Conservation (phyloP, 192 early-diverging fungal genomes). For the Entophlyctis helioformis region DNA sequence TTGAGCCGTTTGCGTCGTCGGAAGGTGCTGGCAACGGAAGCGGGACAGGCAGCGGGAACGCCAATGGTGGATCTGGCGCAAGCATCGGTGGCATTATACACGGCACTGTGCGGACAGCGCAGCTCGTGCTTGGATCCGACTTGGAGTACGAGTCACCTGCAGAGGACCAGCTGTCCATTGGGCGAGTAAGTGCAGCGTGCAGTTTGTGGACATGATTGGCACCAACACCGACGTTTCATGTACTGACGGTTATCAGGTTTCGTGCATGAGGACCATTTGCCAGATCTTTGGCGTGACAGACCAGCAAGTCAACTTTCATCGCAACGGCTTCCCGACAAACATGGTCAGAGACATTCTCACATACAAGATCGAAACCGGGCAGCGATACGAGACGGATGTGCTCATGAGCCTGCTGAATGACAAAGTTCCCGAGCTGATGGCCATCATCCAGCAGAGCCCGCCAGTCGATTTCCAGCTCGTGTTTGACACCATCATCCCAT, state of each 20-base stretch:
- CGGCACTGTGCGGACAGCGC: too few species aligned
- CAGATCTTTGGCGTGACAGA: constrained; percentile 12
- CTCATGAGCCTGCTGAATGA: background rate
- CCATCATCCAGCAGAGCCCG: constrained; percentile 9
- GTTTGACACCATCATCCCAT: constrained; percentile 18
- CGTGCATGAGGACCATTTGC: constrained; percentile 10
- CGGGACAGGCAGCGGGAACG: too few species aligned
- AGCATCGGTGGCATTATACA: too few species aligned
- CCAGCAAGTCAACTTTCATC: constrained; percentile 10
- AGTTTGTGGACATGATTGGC: too few species aligned
- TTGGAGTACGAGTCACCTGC: background rate
- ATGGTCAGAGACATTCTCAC: constrained; percentile 11
- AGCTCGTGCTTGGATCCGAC: background rate
- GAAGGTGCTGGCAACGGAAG: too few species aligned
- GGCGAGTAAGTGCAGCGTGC: too few species aligned
- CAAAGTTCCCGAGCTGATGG: background rate
- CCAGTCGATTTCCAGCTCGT: constrained; percentile 17
- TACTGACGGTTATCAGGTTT: background rate
- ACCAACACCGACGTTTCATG: background rate
- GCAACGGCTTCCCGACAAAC: constrained; percentile 3
- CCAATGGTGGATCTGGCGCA: too few species aligned
- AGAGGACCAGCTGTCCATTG: background rate
- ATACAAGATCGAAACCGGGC: constrained; percentile 9
- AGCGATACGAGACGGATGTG: constrained; percentile 3
- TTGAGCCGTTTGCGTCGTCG: too few species aligned